Evolutionary conservation across 805 yeast species (phyloP).

Genomic region (Saccharomycopsis schoenii): DNA sequence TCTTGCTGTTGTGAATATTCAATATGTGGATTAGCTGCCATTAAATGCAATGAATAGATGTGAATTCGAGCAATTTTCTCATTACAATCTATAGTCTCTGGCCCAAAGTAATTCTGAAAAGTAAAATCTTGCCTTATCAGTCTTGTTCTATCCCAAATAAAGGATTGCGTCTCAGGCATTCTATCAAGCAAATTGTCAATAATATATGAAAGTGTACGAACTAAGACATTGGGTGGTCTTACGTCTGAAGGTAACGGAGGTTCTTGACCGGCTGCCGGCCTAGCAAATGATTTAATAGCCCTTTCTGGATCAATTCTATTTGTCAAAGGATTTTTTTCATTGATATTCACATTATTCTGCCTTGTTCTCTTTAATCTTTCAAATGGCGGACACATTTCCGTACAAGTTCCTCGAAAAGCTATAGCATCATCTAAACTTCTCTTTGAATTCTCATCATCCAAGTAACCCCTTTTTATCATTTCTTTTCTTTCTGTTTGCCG

Average conservation of each 20-base stretch:
- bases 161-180: constrained; percentile 79
- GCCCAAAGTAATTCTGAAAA: constrained; percentile 86
- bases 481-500: constrained; percentile 63
- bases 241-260: constrained; percentile 98
- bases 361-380: constrained; percentile 82
- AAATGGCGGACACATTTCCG: constrained; percentile 90
- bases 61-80: constrained; percentile 89
- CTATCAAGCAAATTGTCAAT: constrained; percentile 51
- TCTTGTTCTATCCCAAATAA: constrained; percentile 94
- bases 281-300: constrained; percentile 85
- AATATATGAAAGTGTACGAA: constrained; percentile 59
- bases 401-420: constrained; percentile 75
- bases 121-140: constrained; percentile 96
- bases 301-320: constrained; percentile 45
- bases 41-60: constrained; percentile 66
- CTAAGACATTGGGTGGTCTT: constrained; percentile 75
- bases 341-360: constrained; percentile 74
- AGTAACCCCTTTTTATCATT: constrained; percentile 75
- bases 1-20: constrained; percentile 94
- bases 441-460: constrained; percentile 76
- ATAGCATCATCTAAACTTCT: constrained; percentile 86
- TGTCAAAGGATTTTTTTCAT: constrained; percentile 55
- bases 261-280: constrained; percentile 98
- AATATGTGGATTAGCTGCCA: constrained; percentile 50
- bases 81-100: constrained; percentile 87